Conservation (phyloP, 2,329 filamentous ascomycete genomes). For the Thelonectria rubi region DNA sequence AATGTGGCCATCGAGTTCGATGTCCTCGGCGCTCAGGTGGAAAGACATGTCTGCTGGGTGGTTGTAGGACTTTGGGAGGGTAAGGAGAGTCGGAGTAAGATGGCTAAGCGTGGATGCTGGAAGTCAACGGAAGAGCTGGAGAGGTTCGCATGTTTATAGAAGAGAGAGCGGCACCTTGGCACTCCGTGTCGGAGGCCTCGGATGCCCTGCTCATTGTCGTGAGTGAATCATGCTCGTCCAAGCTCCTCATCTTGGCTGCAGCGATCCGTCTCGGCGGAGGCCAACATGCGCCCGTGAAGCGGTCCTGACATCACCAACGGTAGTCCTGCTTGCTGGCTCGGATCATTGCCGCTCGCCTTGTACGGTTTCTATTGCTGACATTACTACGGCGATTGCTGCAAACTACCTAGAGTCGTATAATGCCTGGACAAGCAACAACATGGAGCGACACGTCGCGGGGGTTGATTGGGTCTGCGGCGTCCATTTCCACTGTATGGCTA, state of each 20-base stretch:
- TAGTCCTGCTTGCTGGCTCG: background rate
- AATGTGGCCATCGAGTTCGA: slow-evolving; percentile 59
- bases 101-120: too few relatives aligned
- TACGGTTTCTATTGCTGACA: background rate
- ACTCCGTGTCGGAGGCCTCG: background rate
- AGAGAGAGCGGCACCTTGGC: background rate
- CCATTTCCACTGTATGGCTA: background rate
- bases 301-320: background rate
- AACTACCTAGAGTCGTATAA: background rate
- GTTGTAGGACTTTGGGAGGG: background rate
- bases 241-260: background rate
- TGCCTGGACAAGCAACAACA: background rate
- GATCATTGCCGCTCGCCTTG: background rate
- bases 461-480: background rate
- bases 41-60: slow-evolving; percentile 52
- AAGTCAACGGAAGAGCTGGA: background rate
- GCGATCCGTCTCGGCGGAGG: background rate
- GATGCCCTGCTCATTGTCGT: background rate
- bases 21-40: slow-evolving; percentile 56
- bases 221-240: background rate
- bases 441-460: background rate
- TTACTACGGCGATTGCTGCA: background rate
- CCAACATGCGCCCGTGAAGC: background rate
- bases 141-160: background rate
- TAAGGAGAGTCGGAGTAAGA: background rate